Evolutionary conservation across 1,284 basidiomycete genomes (phyloP).

Genomic region (Ustilago xerochloae): DNA sequence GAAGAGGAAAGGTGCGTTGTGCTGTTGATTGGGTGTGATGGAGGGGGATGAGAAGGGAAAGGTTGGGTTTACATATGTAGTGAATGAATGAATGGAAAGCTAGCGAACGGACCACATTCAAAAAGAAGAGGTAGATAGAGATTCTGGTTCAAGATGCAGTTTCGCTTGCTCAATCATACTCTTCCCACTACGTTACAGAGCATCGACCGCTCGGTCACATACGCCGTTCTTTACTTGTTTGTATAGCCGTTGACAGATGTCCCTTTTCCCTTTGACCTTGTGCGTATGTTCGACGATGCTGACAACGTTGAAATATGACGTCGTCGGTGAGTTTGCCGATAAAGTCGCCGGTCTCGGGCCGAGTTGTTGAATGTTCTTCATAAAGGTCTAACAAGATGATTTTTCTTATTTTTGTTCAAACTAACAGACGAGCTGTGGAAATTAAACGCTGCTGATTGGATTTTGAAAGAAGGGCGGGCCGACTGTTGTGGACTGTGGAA

Average conservation of each 20-base stretch:
- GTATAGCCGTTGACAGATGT: no score
- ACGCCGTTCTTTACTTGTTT: background rate
- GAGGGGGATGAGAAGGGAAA: background rate
- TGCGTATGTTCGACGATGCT: no score
- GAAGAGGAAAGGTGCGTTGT: background rate
- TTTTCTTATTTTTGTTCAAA: no score
- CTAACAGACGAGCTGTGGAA: background rate
- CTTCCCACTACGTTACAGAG: no score
- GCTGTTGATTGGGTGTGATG: background rate
- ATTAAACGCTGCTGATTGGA: conserved; percentile 16
- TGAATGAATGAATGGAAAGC: background rate
- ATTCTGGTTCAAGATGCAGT: no score
- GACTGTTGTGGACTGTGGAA: no score
- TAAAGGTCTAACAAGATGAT: background rate
- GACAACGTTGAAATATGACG: background rate
- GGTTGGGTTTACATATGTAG: no score
- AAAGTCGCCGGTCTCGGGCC: conserved; percentile 14
- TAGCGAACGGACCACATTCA: no score
- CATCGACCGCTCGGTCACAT: no score
- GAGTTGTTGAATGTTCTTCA: background rate
- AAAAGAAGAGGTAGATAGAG: no score
- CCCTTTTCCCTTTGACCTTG: no score
- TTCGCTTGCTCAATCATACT: no score
- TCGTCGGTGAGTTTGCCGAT: background rate
- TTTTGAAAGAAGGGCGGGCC: background rate